Base-by-base conservation (phyloP, 1,284 basidiomycete species). In the Sporisorium scitamineum region DNA sequence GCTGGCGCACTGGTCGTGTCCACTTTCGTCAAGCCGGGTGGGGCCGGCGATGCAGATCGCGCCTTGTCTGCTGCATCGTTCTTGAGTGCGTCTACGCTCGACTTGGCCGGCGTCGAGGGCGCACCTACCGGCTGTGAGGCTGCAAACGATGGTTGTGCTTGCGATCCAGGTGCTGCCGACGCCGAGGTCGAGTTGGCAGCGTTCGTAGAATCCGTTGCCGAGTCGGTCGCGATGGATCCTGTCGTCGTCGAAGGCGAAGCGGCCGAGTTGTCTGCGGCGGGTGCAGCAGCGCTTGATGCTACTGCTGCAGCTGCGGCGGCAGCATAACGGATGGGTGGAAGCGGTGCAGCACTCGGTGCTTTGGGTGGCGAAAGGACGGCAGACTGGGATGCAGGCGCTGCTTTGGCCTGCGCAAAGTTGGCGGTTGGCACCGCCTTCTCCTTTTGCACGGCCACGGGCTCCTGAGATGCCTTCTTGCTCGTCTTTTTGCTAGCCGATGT, bases 241-340 rank as follows among this genome's bases (percentile, higher is more conserved):
- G 67, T 68, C 1, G 63, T 50, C 14, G 76, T 63, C 29, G 73
- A 61, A 34, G 76, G 65, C 22, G 62, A 68, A 18, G 71, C 60
- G 2, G 68, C 54, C n/a, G 54, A 18, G 16, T 65, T 16, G 26
- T 58, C 56, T 4, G 70, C 54, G 20, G 65, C 61, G 3, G 64
- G 60, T 14, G 76, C 75, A 54, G 64, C 67, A 1, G 72, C 67
- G n/a, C 60, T 67, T 2, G 51, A 52, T 26, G 78, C 72, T 0
- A 83, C 78, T 0, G 93, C 93, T 0, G 94, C 94, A 0, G 94
- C 94, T 2, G 94, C 95, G 0, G 94, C 94, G 9, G 94, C 91
- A 34, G 95, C 93, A 83, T 97, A 97, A 54, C 93, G 90, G 82
- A 96, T 94, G 1, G 89, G 88, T 27, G 94, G 92, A 13, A 85